These are phyloP conservation scores for Oryza punctata DNA, from an alignment of 176 grass and related monocot genomes.

Conservation along the genomic window DNA sequence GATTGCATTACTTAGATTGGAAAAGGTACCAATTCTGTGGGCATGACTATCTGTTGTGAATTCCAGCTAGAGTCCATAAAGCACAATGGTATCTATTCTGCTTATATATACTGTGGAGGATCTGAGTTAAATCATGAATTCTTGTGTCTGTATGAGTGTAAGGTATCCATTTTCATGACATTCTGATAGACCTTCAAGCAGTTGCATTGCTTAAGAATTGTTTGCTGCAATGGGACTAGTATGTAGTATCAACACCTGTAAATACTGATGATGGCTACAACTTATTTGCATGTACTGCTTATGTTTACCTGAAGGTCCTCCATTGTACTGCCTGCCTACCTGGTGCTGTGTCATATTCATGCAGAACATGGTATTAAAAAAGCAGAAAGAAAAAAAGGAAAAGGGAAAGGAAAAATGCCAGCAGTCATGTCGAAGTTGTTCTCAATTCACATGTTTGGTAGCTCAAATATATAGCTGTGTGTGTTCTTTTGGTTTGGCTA, in stretches of 20 bases:
- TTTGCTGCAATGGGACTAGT: not conserved
- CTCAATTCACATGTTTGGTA: not conserved
- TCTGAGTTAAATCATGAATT: no score
- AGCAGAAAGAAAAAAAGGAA: not conserved
- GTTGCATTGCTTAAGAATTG: not conserved
- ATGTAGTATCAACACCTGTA: not conserved
- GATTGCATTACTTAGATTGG: constrained; percentile 5
- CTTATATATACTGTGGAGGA: not conserved
- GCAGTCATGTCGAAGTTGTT: not conserved
- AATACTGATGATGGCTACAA: not conserved
- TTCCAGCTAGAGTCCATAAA: not conserved
- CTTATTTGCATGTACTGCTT: not conserved
- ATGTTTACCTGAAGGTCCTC: not conserved
- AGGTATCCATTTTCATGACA: not conserved
- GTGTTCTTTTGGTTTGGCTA: not conserved
- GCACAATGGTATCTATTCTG: not conserved
- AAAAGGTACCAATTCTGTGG: not conserved
- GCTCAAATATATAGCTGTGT: not conserved
- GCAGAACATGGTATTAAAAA: not conserved
- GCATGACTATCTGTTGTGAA: not conserved
- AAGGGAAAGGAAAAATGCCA: not conserved
- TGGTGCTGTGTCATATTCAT: not conserved
- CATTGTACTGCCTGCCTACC: not conserved
- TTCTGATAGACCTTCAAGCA: not conserved
- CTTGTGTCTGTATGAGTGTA: not conserved